Base-by-base conservation (phyloP, 2,329 filamentous ascomycete species). In the Fusarium sp. region DNA sequence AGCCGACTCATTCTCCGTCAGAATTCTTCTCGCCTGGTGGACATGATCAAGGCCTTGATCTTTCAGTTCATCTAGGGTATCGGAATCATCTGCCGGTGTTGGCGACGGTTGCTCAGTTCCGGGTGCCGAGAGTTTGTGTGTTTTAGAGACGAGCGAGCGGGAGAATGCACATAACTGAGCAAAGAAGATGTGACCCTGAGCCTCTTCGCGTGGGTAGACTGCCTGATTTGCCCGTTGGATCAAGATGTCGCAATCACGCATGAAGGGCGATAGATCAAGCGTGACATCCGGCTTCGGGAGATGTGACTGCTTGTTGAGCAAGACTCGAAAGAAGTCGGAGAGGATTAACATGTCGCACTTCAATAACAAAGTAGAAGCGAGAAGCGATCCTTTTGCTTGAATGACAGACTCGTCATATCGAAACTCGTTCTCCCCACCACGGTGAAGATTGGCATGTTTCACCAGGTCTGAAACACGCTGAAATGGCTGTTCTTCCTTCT, bases 271-370 rank as follows among this genome's bases (percentile, higher is more conserved):
- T 17, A 53, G 29, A 25, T 53, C 20, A 17, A 53, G n/a, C 4
- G 27, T 21, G 1, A 53, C 13, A 7, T 29, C n/a, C 10, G 21
- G n/a, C 9, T 25, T 25, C 5, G 21, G 4, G 4, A 53, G 21
- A 5, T 27, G 5, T 17, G 29, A 18, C 4, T n/a, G 21, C 6
- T 17, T 8, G 11, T 17, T 17, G 15, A n/a, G 6, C 6, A 21
- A 37, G n/a, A 53, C 29, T 27, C 31, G 29, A 27, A 53, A 53
- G 29, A 53, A 45, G 5, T 53, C 50, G 9, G 50, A 53, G 4
- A 53, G 50, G 3, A 53, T 45, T 3, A 53, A 36, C 17, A 46
- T 17, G 10, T 53, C 50, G 7, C 50, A 53, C 14, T 53, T 53
- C 14, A 53, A 29, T 3, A 53, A 29, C 14, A 53, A 14, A 7